Base-by-base conservation (phyloP, 179 eudicot species). In the Actinidia chinensis region DNA sequence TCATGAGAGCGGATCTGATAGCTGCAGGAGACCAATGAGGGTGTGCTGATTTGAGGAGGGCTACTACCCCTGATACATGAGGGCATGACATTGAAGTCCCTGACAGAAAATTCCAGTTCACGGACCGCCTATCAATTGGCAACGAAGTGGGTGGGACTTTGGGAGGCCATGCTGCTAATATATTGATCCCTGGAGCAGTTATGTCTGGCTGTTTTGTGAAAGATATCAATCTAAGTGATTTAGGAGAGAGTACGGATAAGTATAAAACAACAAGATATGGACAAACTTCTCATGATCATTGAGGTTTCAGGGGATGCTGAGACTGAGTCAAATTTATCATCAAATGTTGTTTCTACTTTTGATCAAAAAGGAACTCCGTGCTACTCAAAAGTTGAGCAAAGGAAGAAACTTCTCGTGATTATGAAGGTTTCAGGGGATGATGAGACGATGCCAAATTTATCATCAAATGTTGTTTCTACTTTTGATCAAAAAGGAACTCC, bases 11-110 rank as follows among this genome's bases (percentile, higher is more conserved):
- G n/a, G 90, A 88, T 82, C 73, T 86, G 66, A 88, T 84, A 42
- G 86, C 90, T 5, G 89, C 90, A 25, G 89, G 87, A 54, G 90
- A 88, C 90, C 90, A 88, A n/a, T 74, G 55, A n/a, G 87, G 89
- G 69, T 88, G 84, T 8, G 80, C 83, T 18, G 89, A 86, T 79
- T 86, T 88, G 73, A 88, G 68, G 44, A 88, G 89, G 51, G 90
- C 88, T 68, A 82, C 84, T 4, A 84, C 82, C 52, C 90, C 90
- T 0, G 89, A 72, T 5, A 88, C 87, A 61, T 88, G 90, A 52
- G 90, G 90, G 76, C 89, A 86, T 54, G 89, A 77, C 91, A 88
- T 88, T 5, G 91, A 88, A 48, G 91, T 88, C 25, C 91, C 91
- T 3, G 91, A 82, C 15, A 22, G 75, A 12, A 88, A 74, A 71